Evolutionary conservation across 164 flowering plant genomes (phyloP).

Genomic region (Brasenia schreberi): DNA sequence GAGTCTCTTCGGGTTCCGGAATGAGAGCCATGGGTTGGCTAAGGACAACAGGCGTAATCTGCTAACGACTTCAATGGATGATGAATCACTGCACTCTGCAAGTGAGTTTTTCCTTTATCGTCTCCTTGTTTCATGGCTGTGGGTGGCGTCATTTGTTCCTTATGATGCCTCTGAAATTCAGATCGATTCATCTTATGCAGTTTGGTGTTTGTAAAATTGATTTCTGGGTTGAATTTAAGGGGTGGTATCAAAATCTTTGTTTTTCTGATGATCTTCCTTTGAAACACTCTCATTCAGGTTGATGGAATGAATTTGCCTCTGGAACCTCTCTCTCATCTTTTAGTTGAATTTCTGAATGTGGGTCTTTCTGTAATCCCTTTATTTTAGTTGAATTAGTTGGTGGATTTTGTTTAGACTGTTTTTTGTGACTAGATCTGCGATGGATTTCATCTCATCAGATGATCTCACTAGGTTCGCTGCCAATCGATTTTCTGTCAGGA

Average conservation of each 20-base stretch:
- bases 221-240: too few species aligned
- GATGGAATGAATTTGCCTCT: too few species aligned
- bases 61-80: not conserved
- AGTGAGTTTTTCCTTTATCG: not conserved
- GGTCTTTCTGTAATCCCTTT: not conserved
- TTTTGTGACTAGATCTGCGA: not conserved
- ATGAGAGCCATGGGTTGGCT: not conserved
- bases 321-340: too few species aligned
- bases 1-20: not conserved
- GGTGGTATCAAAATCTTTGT: too few species aligned
- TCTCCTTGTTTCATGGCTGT: not conserved
- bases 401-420: not conserved
- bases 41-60: not conserved
- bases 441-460: not conserved
- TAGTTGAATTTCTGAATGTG: not conserved
- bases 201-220: too few species aligned
- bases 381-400: not conserved
- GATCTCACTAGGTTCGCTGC: not conserved
- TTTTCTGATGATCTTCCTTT: too few species aligned
- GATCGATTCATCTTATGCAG: not conserved
- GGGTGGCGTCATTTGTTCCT: not conserved
- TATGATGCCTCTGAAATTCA: not conserved
- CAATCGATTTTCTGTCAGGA: not conserved
- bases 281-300: too few species aligned
- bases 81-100: not conserved